Evolutionary conservation across 2,329 filamentous ascomycete genomes (phyloP), one percentile per base, ranked within the genome.

Genomic region (Polytolypa hystricis): DNA sequence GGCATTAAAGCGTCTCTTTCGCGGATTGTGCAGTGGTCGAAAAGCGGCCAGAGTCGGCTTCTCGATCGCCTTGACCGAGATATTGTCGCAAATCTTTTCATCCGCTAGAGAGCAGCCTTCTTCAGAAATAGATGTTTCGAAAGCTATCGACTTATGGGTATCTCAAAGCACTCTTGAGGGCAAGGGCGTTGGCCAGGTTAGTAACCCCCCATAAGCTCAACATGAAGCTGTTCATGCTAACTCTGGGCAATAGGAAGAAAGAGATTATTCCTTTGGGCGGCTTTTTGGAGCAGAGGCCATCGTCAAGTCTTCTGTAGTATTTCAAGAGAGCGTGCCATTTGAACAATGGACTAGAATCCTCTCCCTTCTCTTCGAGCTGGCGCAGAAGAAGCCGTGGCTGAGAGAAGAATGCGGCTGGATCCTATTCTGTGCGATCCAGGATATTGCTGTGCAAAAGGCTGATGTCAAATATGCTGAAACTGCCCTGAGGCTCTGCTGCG

Each of bases 31-130:
- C 42, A 95, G 86, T 56, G 81, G 85, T 37, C 79, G 85, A 39
- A 94, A 94, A 63, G 84, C 84, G 9, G 85, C 89, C 12, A 74
- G 91, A 17, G 65, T 91, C 34, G 91, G 91, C 3, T 95, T 93
- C 57, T 93, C 85, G 37, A 70, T 95, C 38, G 89, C 89, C 0
- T 65, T 96, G 47, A 81, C 86, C 0, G 87, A 95, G 58, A 65
- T 93, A 6, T 56, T 94, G 30, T 70, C 74, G 4, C 76, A 89
- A 51, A 61, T 87, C 4, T 82, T 81, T 50, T 74, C 50, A 2
- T 36, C 46, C 3, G 26, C 54, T 34, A 42, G 53, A 37, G 44
- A 54, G 43, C 29, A 37, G 34, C 12, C 33, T 39, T 37, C 52
- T 6, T 48, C 57, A 10, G 55, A 54, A 21, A 41, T 66, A 20